Evolutionary conservation across 768 basidiomycete species (phyloP).

Genomic region (Leccinum olivaceopallidum): DNA sequence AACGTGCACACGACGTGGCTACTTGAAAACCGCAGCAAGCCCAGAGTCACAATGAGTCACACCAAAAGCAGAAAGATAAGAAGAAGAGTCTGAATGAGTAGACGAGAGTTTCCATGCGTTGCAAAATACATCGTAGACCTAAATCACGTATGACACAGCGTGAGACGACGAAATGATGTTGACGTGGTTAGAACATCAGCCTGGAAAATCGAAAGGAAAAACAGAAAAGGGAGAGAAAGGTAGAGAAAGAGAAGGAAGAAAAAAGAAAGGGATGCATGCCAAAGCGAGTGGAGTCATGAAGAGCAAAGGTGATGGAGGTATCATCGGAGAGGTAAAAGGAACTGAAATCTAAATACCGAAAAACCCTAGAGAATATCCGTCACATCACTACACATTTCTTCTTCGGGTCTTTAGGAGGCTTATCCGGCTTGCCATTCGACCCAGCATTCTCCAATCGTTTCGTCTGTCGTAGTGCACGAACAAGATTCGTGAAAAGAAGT

Average conservation of each 20-base stretch:
- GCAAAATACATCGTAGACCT: constrained; percentile 41
- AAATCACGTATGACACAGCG: constrained; percentile 42
- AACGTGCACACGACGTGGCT: constrained; percentile 24
- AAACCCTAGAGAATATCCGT: constrained; percentile 60
- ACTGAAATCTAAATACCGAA: constrained; percentile 65
- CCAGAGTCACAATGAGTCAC: constrained; percentile 11
- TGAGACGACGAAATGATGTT: constrained; percentile 36
- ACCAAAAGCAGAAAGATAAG: background rate
- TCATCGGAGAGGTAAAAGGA: constrained; percentile 76
- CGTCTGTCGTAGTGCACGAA: constrained; percentile 78
- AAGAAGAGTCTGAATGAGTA: constrained; percentile 13
- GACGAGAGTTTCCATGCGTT: constrained; percentile 35
- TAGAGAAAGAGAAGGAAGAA: background rate
- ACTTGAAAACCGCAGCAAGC: constrained; percentile 16
- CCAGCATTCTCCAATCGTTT: constrained; percentile 47
- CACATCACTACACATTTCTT: constrained; percentile 80
- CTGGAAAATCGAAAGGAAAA: constrained; percentile 27
- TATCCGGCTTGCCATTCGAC: constrained; percentile 39
- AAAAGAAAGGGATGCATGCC: constrained; percentile 24
- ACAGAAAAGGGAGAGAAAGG: constrained; percentile 21
- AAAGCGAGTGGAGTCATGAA: constrained; percentile 27
- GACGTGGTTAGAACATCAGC: constrained; percentile 35
- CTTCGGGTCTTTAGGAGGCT: constrained; percentile 46
- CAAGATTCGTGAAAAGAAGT: constrained; percentile 82
- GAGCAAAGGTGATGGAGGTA: constrained; percentile 55